Evolutionary conservation across 257 asterid genomes (phyloP).

Genomic region (Solanum neorickii): DNA sequence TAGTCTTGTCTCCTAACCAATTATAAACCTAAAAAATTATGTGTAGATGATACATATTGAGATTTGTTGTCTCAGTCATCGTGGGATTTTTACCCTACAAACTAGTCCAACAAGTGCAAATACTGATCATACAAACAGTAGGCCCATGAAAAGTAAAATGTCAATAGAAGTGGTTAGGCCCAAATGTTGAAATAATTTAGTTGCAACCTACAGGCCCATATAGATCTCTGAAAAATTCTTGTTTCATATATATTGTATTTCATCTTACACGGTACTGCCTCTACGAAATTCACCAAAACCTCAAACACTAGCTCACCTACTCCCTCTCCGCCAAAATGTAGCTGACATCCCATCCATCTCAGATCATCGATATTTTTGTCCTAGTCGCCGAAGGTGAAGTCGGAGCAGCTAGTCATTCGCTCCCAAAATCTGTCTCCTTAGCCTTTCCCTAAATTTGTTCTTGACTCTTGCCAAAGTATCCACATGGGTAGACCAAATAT

Average conservation of each 20-base stretch:
- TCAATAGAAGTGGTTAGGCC: background rate
- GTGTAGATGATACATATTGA: background rate
- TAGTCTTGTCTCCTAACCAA: background rate
- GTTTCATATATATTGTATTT: background rate
- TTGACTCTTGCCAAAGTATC: background rate
- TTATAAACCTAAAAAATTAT: background rate
- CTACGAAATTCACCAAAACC: background rate
- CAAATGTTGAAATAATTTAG: background rate
- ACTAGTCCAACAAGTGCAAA: background rate
- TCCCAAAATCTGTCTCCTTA: background rate
- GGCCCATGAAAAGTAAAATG: background rate
- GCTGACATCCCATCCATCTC: background rate
- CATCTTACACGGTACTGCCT: background rate
- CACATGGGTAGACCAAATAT: background rate
- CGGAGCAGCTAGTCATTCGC: background rate
- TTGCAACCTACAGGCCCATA: background rate
- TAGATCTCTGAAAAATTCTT: background rate
- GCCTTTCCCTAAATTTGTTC: background rate
- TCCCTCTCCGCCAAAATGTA: background rate
- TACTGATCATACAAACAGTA: background rate
- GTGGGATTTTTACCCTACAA: background rate
- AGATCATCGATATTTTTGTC: background rate
- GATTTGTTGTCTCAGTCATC: background rate
- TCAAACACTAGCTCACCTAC: background rate
- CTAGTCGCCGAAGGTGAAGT: background rate